phyloP scores from a whole-genome alignment of 371 early-diverging fungal species.

The Sporodiniella umbellata region DNA sequence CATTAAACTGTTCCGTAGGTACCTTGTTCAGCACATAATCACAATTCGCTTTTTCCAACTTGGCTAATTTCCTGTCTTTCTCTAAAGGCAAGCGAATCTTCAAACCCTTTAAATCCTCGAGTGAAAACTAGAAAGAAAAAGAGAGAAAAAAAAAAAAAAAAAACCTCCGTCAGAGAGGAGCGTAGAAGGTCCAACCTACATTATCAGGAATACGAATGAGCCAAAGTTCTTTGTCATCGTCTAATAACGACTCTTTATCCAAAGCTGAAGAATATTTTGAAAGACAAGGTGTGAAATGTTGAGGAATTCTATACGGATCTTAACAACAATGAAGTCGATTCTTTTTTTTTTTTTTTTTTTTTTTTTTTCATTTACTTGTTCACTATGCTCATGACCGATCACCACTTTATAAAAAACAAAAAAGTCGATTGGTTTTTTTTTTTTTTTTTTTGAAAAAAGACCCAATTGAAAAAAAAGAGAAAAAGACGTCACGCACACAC shows the following conservation, averaged over 20 bases:
- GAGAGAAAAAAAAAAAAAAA: not conserved
- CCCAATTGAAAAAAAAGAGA: no score
- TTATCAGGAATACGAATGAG: conserved; percentile 46
- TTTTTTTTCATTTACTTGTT: conserved; percentile 1
- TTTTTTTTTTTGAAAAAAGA: no score
- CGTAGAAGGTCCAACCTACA: conserved; percentile 14
- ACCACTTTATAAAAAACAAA: not conserved
- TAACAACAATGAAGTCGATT: not conserved
- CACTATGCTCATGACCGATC: not conserved
- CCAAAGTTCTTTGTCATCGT: conserved; percentile 49
- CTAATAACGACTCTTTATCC: conserved; percentile 21
- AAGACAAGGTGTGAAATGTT: conserved; percentile 16
- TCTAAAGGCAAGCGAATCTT: conserved; percentile 23
- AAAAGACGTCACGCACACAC: no score
- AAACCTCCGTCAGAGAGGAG: not conserved
- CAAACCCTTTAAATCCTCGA: conserved; percentile 24
- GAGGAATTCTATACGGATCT: conserved; percentile 14
- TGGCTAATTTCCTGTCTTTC: conserved; percentile 18
- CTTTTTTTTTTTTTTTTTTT: no score
- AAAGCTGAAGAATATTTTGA: conserved; percentile 19
- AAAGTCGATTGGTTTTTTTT: conserved; percentile 1
- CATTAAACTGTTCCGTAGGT: conserved; percentile 12
- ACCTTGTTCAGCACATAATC: conserved; percentile 35
- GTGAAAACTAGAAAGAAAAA: conserved; percentile 23
- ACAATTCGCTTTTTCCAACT: conserved; percentile 23